phyloP scores from a whole-genome alignment of 2,329 filamentous ascomycete genomes.

The Trichothecium roseum region DNA sequence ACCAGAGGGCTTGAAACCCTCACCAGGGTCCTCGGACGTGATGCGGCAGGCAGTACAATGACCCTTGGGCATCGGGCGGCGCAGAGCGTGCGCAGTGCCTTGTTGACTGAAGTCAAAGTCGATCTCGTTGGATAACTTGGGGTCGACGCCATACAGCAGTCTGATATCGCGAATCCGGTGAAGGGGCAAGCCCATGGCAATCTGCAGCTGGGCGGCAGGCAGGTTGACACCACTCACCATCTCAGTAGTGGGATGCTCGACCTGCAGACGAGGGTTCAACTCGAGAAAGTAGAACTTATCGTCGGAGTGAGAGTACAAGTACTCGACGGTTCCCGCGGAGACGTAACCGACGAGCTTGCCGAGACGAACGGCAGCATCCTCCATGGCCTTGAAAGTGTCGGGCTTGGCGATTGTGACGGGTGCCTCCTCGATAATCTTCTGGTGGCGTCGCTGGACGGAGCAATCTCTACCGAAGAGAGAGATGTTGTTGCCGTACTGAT shows the following conservation, averaged over 20 bases:
- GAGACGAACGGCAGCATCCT: constrained; percentile 87
- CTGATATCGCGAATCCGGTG: constrained; percentile 95
- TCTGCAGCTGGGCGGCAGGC: constrained; percentile 92
- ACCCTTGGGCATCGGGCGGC: constrained; percentile 84
- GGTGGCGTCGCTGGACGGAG: constrained; percentile 94
- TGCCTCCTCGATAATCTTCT: constrained; percentile 99
- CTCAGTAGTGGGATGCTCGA: constrained; percentile 98
- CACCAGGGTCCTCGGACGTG: constrained; percentile 95
- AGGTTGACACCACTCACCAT: constrained; percentile 98
- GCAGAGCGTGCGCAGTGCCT: constrained; percentile 72
- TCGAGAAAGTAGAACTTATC: constrained; percentile 99
- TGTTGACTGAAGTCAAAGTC: constrained; percentile 94
- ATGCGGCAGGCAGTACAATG: constrained; percentile 98
- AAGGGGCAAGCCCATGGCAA: constrained; percentile 96
- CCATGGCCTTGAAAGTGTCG: constrained; percentile 89
- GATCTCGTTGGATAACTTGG: constrained; percentile 74
- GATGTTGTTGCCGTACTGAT: constrained; percentile 99
- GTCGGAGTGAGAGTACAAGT: constrained; percentile 94
- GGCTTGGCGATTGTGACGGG: constrained; percentile 92
- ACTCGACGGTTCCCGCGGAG: constrained; percentile 96
- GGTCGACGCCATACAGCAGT: constrained; percentile 89
- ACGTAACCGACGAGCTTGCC: constrained; percentile 95
- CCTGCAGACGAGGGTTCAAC: constrained; percentile 96
- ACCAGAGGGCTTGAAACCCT: constrained; percentile 98
- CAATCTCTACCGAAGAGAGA: constrained; percentile 98